These are phyloP conservation scores for Penicillium capsulatum DNA, from an alignment of 2,329 filamentous ascomycete species.

Conservation along the genomic window DNA sequence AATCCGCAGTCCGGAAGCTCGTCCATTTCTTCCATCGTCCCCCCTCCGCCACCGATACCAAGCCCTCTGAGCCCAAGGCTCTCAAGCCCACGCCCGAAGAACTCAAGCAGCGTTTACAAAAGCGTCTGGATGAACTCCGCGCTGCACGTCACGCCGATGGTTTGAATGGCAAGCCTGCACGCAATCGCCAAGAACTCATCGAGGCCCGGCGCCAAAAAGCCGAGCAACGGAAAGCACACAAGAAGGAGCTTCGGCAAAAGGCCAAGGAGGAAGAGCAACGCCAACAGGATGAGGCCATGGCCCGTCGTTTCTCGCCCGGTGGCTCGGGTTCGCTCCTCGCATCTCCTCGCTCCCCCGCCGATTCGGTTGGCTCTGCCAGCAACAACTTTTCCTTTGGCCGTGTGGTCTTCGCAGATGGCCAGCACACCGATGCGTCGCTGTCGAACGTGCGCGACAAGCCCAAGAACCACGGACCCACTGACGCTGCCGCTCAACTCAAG, in stretches of 20 bases:
- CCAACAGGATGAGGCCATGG: slow-evolving; percentile 54
- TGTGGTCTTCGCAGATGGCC: slow-evolving; percentile 84
- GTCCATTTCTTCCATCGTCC: slow-evolving; percentile 64
- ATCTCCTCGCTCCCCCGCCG: slow-evolving; percentile 50
- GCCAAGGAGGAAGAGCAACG: slow-evolving; percentile 75
- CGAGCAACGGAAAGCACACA: slow-evolving; percentile 77
- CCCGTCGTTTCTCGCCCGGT: slow-evolving; percentile 52
- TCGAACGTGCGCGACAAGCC: slow-evolving; percentile 59
- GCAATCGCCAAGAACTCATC: slow-evolving; percentile 85
- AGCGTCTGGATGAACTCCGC: slow-evolving; percentile 78
- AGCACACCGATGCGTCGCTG: slow-evolving; percentile 69
- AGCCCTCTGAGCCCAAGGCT: slow-evolving; percentile 52
- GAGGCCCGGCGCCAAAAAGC: slow-evolving; percentile 85
- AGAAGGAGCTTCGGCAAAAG: slow-evolving; percentile 74
- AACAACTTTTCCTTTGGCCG: slow-evolving; percentile 85
- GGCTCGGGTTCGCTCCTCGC: slow-evolving; percentile 56
- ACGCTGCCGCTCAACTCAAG: slow-evolving; percentile 79
- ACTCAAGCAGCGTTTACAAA: slow-evolving; percentile 72
- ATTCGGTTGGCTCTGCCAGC: slow-evolving; percentile 38
- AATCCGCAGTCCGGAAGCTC: slow-evolving; percentile 55
- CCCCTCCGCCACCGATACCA: slow-evolving; percentile 35
- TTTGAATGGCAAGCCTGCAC: slow-evolving; percentile 72
- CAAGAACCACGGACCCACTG: slow-evolving; percentile 77
- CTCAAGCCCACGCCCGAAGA: slow-evolving; percentile 66
- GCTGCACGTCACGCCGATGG: slow-evolving; percentile 84